Conservation (phyloP, 805 yeast genomes). For the Candida piceae region DNA sequence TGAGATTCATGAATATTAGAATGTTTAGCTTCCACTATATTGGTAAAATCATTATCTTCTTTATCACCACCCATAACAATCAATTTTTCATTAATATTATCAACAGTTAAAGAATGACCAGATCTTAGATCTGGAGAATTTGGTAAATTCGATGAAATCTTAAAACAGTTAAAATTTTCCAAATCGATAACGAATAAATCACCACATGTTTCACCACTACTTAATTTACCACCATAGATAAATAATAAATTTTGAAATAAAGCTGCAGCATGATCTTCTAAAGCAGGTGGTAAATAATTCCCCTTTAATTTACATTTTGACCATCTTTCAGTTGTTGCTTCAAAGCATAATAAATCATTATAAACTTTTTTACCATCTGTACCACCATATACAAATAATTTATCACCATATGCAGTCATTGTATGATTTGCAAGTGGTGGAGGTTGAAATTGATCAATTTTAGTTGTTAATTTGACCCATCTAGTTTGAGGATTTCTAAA, state of each 20-base stretch:
- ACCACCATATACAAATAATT: conserved; percentile 89
- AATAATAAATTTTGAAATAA: conserved; percentile 73
- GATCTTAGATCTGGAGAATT: conserved; percentile 75
- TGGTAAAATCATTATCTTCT: conserved; percentile 47
- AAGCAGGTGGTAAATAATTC: conserved; percentile 60
- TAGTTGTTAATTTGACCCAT: conserved; percentile 71
- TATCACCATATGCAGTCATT: conserved; percentile 73
- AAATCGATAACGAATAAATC: conserved; percentile 74
- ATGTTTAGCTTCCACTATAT: conserved; percentile 18
- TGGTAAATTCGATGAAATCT: conserved; percentile 37
- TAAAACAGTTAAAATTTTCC: conserved; percentile 65
- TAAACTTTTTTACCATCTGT: conserved; percentile 61
- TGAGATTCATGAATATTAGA: conserved; percentile 25
- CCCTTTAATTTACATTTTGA: conserved; percentile 65
- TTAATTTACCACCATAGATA: conserved; percentile 85
- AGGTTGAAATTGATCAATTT: conserved; percentile 35
- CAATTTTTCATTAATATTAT: conserved; percentile 61
- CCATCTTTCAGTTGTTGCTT: conserved; percentile 69
- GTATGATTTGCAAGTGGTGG: conserved; percentile 91
- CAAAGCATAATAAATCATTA: conserved; percentile 77
- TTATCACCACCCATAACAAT: conserved; percentile 91
- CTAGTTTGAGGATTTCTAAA: conserved; percentile 78
- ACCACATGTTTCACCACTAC: conserved; percentile 61
- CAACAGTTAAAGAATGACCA: conserved; percentile 82
- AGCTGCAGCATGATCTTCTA: conserved; percentile 88